Evolutionary conservation across 2,329 filamentous ascomycete genomes (phyloP), one percentile per base, ranked within the genome.

Genomic region (Fusarium verticillioides): DNA sequence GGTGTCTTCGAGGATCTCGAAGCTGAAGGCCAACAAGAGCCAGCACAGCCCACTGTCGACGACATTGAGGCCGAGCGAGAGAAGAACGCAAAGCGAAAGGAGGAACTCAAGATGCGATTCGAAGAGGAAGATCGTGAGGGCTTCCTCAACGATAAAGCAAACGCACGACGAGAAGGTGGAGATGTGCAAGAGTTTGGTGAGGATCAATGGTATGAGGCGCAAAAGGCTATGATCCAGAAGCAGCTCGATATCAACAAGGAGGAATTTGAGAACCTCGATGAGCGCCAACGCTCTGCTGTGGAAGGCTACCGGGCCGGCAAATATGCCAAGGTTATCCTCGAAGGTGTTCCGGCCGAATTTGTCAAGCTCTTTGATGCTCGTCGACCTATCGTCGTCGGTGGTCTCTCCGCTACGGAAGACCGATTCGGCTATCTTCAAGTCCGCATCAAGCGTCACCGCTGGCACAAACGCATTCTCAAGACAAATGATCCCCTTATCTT

Each of bases 381-480:
- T 57, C 93, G 91, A 80, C 96, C 96, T 23, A 87, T 99, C 67
- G 90, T 99, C 58, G 88, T 98, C 37, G 96, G 96, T 58, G 97
- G 96, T n/a, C 87, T 99, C 43, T 93, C 94, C 16, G 89, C 96
- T 12, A 98, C 96, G 0, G 96, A 99, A 82, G 95, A 98, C 82
- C 91, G 97, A 57, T 98, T 97, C 81, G 97, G 96, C 13, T 98
- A 93, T 80, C 92, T 98, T 13, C 96, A 99, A 82, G 92, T 98
- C 65, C 91, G 97, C 57, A 97, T 99, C 86, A 99, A 99, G 88
- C 90, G 95, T 60, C 96, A 99, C 82, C 89, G 96, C 75, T 99
- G 97, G 97, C 96, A 99, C 85, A 98, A 98, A 89, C 97, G 96
- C 86, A 98, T 98, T 76, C 87, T 99, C 75, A 99, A 99, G 86